Base-by-base conservation (phyloP, 2,329 filamentous ascomycete genomes). In the Ascochyta clinopodiicola region DNA sequence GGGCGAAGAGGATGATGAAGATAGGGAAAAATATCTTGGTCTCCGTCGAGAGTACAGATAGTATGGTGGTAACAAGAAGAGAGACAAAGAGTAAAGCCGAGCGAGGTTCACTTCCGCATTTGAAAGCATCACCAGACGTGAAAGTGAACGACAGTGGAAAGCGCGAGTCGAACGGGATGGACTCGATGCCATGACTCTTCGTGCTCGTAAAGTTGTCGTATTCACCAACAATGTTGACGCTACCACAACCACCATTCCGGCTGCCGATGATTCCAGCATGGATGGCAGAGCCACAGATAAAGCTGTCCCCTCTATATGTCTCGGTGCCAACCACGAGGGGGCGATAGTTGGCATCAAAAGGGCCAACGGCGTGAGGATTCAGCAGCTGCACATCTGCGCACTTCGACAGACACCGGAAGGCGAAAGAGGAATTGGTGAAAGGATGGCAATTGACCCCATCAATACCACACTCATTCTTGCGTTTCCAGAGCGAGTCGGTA, bases 141-240 rank as follows among this genome's bases (percentile, higher is more conserved):
- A 98, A 96, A n/a, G 85, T 86, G 72, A 91, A 97, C 0, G 92
- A 88, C 17, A 91, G 86, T 1, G 94, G 94, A 66, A 99, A 99
- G 62, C 90, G 90, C 0, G 92, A 93, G 61, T 92, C 86, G 69
- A 98, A 98, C 1, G 78, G 82, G 45, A 91, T 80, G 56, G 92
- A 96, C 38, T 81, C 76, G 59, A 98, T 91, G 36, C 89, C 91
- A 70, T 96, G 80, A 10, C 81, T 81, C 39, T 82, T 81, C 6
- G 86, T 86, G 39, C 83, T 81, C 45, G 81, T 74, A 68, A 87
- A 96, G 39, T 82, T 79, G 49, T 83, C 78, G 46, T 86, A 82
- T 40, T 86, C 80, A 15, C 93, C 93, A 24, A 90, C 81, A 17
- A 94, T 81, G 51, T 84, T 82, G 35, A 94, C 83, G 6, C 95